Evolutionary conservation across 768 basidiomycete genomes (phyloP).

Genomic region (Trametes punicea): DNA sequence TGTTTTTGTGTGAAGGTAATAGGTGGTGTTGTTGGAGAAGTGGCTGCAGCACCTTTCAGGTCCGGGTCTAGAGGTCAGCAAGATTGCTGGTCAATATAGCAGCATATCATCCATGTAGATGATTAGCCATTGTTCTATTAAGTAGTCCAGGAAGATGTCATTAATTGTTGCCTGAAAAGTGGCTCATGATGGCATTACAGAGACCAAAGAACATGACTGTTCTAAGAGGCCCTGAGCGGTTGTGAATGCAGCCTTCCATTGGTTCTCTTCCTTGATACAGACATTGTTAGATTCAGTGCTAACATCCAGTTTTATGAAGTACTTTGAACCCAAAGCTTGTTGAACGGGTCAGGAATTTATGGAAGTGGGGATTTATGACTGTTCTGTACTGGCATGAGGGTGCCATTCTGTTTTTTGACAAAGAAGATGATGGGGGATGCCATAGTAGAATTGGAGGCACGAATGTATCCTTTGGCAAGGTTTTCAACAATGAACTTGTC

Average conservation of each 20-base stretch:
- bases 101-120: constrained; percentile 17
- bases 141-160: constrained; percentile 15
- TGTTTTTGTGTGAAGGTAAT: constrained; percentile 29
- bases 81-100: constrained; percentile 12
- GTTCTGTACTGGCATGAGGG: no score
- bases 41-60: constrained; percentile 18
- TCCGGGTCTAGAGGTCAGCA: constrained; percentile 19
- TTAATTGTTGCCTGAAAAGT: constrained; percentile 17
- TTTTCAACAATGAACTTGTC: no score
- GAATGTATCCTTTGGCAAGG: no score
- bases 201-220: constrained; percentile 31
- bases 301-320: no score
- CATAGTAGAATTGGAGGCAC: no score
- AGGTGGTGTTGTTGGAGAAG: constrained; percentile 33
- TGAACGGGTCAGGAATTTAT: no score
- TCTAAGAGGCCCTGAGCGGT: constrained; percentile 34
- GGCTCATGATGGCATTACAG: constrained; percentile 10
- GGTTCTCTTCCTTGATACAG: no score
- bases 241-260: constrained; percentile 36
- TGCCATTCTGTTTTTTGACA: no score
- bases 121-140: constrained; percentile 7
- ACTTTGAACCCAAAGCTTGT: no score
- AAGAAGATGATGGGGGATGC: no score
- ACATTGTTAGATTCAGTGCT: no score
- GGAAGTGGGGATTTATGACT: no score